Conservation (phyloP, 805 yeast genomes). For the Kazachstania kunashirensis region DNA sequence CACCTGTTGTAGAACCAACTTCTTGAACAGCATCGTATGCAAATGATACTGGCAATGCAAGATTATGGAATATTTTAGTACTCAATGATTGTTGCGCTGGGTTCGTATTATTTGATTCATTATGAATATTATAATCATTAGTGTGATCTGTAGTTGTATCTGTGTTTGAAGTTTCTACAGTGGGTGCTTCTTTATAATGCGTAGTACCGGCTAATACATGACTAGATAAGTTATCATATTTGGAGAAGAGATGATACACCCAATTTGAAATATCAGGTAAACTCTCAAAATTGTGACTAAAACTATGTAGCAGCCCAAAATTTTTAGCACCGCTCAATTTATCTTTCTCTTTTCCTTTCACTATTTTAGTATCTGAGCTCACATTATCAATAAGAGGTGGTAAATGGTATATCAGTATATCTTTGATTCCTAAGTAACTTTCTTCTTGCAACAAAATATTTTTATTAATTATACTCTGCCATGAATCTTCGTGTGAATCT, state of each 20-base stretch:
- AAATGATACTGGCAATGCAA: slow-evolving; percentile 25
- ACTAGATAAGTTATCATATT: slow-evolving; percentile 21
- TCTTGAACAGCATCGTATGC: slow-evolving; percentile 31
- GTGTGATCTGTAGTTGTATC: background rate
- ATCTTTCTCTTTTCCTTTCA: background rate
- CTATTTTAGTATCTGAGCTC: background rate
- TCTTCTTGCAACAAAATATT: slow-evolving; percentile 22
- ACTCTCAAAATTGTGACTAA: slow-evolving; percentile 16
- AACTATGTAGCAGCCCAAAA: slow-evolving; percentile 25
- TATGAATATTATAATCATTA: background rate
- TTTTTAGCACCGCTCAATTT: slow-evolving; percentile 11
- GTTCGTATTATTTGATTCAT: slow-evolving; percentile 1
- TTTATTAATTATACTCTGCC: slow-evolving; percentile 24
- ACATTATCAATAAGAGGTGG: slow-evolving; percentile 9
- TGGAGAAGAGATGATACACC: slow-evolving; percentile 24
- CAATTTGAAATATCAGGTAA: slow-evolving; percentile 25
- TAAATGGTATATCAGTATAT: slow-evolving; percentile 25
- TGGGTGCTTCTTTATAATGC: slow-evolving; percentile 18
- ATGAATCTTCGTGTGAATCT: slow-evolving; percentile 5
- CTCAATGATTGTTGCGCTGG: background rate
- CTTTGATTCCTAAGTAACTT: slow-evolving; percentile 24
- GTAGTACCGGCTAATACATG: slow-evolving; percentile 23
- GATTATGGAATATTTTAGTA: slow-evolving; percentile 20
- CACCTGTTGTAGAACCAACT: slow-evolving; percentile 27
- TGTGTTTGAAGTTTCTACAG: slow-evolving; percentile 5